Evolutionary conservation across 768 basidiomycete species (phyloP).

Genomic region (Auricularia sp.): DNA sequence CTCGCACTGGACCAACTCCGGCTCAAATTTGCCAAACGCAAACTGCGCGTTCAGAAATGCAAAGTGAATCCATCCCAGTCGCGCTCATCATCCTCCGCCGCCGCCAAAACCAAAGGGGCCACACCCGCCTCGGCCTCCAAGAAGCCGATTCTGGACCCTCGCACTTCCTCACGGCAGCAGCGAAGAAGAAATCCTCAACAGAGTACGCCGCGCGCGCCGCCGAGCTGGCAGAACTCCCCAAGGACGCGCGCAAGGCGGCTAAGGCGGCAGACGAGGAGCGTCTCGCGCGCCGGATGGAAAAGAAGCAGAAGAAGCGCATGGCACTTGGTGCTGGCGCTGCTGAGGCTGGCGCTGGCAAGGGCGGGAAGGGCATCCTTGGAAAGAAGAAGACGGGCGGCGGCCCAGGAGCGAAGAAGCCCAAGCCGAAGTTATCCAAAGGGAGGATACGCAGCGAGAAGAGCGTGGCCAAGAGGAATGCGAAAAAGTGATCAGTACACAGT

Average conservation of each 20-base stretch:
- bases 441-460: constrained; percentile 47
- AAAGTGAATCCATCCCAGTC: constrained; percentile 42
- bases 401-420: constrained; percentile 3
- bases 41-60: constrained; percentile 83
- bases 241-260: constrained; percentile 74
- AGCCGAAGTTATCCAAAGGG: constrained; percentile 33
- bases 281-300: constrained; percentile 72
- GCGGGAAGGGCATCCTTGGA: constrained; percentile 10
- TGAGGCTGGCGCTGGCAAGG: not conserved
- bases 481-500: constrained; percentile 30
- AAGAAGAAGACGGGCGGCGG: constrained; percentile 11
- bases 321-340: constrained; percentile 26
- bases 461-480: constrained; percentile 42
- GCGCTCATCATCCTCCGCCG: constrained; percentile 16
- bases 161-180: not conserved
- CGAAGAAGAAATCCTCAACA: constrained; percentile 5
- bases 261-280: constrained; percentile 77
- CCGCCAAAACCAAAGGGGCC: constrained; percentile 8
- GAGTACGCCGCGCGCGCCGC: constrained; percentile 63
- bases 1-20: constrained; percentile 66
- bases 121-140: not conserved
- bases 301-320: constrained; percentile 73
- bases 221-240: constrained; percentile 64
- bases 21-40: constrained; percentile 89
- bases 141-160: not conserved